Conservation (phyloP, 805 yeast species). For the Metschnikowia bowlesiae region DNA sequence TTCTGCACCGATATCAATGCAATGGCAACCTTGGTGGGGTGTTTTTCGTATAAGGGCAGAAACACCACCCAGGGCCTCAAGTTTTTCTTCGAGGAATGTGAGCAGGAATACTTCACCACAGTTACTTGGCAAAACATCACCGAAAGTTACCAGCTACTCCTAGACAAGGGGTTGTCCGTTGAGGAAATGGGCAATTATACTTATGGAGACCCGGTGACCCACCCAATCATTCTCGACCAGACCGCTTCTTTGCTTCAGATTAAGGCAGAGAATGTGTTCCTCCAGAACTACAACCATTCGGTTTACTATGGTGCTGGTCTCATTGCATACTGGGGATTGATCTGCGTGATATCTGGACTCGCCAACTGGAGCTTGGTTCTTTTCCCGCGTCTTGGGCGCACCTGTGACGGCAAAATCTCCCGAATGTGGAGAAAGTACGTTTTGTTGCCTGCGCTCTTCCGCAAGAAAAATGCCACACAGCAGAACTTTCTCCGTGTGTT, state of each 20-base stretch:
- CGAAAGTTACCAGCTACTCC: conserved; percentile 6
- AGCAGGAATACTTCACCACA: conserved; percentile 1
- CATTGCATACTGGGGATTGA: conserved; percentile 46
- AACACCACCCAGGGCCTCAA: conserved; percentile 3
- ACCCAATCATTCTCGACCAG: conserved; percentile 13
- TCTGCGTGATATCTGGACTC: conserved; percentile 39
- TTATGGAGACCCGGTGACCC: conserved; percentile 23
- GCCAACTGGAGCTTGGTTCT: conserved; percentile 38
- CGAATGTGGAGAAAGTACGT: conserved; percentile 25
- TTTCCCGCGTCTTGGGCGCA: conserved; percentile 32
- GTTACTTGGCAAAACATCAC: conserved; percentile 9
- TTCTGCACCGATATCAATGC: conserved; percentile 12
- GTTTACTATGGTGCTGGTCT: conserved; percentile 33
- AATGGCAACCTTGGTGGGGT: conserved; percentile 12
- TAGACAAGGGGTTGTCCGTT: conserved; percentile 5
- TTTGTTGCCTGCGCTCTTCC: conserved; percentile 25
- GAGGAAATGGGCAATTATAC: conserved; percentile 8
- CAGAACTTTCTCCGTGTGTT: conserved; percentile 13
- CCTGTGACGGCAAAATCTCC: conserved; percentile 25
- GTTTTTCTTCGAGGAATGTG: conserved; percentile 9
- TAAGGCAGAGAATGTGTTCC: conserved; percentile 28
- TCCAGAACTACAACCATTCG: conserved; percentile 40
- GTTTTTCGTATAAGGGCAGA: conserved; percentile 7
- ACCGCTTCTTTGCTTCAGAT: conserved; percentile 7
- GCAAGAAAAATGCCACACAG: conserved; percentile 10